Evolutionary conservation across 345 rosid species (phyloP), one percentile per base, ranked within the genome.

Genomic region (Hibiscus syriacus): DNA sequence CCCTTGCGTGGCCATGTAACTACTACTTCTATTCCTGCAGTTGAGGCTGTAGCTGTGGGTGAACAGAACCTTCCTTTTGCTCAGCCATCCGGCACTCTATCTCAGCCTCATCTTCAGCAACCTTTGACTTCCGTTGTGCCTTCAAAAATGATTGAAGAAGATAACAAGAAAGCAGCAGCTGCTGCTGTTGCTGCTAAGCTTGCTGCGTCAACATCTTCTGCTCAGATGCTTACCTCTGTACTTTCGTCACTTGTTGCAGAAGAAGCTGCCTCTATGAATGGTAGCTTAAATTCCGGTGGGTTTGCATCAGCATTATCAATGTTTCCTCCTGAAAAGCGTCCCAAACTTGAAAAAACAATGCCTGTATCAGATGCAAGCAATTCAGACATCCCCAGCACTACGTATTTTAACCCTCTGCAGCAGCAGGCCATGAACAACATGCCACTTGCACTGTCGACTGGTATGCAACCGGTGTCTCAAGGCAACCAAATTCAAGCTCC

Each of bases 181-280:
- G 88, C 90, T 59, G n/a, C n/a, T n/a, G n/a, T n/a, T n/a, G n/a
- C n/a, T n/a, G n/a, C n/a, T n/a, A n/a, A n/a, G n/a, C n/a, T n/a
- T n/a, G n/a, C n/a, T n/a, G n/a, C n/a, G n/a, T n/a, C n/a, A n/a
- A n/a, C n/a, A n/a, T n/a, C n/a, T n/a, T n/a, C n/a, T n/a, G n/a
- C n/a, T n/a, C n/a, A n/a, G n/a, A n/a, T n/a, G n/a, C n/a, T n/a
- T n/a, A 72, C 90, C 14, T 83, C 93, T 0, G 93, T 87, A 20
- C 87, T 87, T 59, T 87, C 93, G 2, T 87, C 93, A 32, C 88
- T 85, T 16, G 93, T 83, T 64, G 90, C 93, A 11, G 90, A 87
- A 79, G 90, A 87, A 78, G 87, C 88, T 72, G 90, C 87, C 66
- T 80, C 80, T 11, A 72, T 76, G 79, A 84, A 78, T 55, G n/a